Conservation (phyloP, 495 filamentous ascomycete genomes). For the Platismatia glauca region DNA sequence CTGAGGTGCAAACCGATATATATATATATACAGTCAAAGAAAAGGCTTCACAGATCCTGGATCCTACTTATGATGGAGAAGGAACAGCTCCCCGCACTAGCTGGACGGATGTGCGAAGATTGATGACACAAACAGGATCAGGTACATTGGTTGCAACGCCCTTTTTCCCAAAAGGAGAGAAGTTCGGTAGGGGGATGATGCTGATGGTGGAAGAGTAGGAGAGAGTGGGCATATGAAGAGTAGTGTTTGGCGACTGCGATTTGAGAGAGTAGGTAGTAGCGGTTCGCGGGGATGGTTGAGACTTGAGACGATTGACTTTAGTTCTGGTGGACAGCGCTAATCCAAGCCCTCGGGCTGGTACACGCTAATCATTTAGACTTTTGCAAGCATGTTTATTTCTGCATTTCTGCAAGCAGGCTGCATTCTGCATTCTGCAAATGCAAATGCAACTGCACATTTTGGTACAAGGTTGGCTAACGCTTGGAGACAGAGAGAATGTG, state of each 20-base stretch:
- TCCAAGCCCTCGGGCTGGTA: not conserved
- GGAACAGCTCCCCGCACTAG: not conserved
- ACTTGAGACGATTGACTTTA: not conserved
- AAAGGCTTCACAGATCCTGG: not conserved
- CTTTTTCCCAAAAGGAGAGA: too few relatives aligned
- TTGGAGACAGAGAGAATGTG: too few relatives aligned
- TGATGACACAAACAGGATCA: not conserved
- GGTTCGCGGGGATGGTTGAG: not conserved
- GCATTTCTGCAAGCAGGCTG: not conserved
- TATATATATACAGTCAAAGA: too few relatives aligned
- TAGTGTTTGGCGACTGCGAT: not conserved
- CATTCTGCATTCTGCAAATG: not conserved
- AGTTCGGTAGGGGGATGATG: not conserved
- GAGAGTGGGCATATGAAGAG: not conserved
- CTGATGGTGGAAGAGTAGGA: not conserved
- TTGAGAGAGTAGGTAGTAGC: not conserved
- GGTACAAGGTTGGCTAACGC: not conserved
- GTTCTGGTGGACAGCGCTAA: not conserved
- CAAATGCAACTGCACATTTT: too few relatives aligned
- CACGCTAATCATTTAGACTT: not conserved
- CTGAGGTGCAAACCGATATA: not conserved
- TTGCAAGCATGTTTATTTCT: not conserved
- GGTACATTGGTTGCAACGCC: not conserved
- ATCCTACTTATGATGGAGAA: not conserved
- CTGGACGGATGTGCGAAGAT: not conserved